A percentile compares a stretch with the other conserved stretches of the same genome.
These are phyloP conservation scores for Linnemannia schmuckeri DNA, from an alignment of 192 early-diverging fungal species.

Conservation along the genomic window DNA sequence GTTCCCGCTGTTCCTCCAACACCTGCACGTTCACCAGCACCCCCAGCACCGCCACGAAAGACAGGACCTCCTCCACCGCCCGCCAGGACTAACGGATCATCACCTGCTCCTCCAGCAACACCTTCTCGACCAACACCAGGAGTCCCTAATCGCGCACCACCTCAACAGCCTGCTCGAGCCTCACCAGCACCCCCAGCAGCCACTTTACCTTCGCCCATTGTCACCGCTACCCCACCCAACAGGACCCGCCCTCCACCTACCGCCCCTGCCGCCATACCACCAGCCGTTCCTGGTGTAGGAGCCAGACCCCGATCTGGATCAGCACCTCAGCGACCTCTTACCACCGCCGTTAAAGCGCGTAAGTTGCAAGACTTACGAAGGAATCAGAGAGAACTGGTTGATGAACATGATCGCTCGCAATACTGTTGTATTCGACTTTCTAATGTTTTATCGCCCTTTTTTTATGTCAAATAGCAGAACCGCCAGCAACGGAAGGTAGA, in stretches of 20 bases:
- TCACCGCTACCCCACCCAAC: slow-evolving; percentile 24
- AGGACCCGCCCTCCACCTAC: slow-evolving; percentile 31
- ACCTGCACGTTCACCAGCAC: slow-evolving; percentile 27
- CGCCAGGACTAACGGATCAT: slow-evolving; percentile 38
- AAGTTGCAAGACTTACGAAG: not conserved
- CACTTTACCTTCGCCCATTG: slow-evolving; percentile 7
- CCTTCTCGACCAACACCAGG: slow-evolving; percentile 41
- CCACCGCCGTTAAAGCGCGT: not conserved
- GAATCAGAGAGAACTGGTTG: not conserved
- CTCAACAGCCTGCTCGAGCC: slow-evolving; percentile 31
- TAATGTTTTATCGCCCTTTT: not conserved
- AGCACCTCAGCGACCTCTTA: slow-evolving; percentile 26
- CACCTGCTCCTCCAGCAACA: slow-evolving; percentile 23
- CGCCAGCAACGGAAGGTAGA: slow-evolving; percentile 58
- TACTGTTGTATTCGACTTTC: not conserved
- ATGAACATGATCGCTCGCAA: not conserved
- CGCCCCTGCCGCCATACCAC: slow-evolving; percentile 1
- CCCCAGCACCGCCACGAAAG: slow-evolving; percentile 32
- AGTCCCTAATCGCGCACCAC: slow-evolving; percentile 26
- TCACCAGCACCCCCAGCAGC: slow-evolving; percentile 31
- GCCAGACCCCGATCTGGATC: slow-evolving; percentile 39
- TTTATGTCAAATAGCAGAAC: slow-evolving; percentile 37
- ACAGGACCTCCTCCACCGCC: slow-evolving; percentile 35
- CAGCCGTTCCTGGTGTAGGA: slow-evolving; percentile 25
- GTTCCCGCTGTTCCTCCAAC: slow-evolving; percentile 30